Evolutionary conservation across 129 eudicot genomes (phyloP).

Genomic region (Lactuca sativa): DNA sequence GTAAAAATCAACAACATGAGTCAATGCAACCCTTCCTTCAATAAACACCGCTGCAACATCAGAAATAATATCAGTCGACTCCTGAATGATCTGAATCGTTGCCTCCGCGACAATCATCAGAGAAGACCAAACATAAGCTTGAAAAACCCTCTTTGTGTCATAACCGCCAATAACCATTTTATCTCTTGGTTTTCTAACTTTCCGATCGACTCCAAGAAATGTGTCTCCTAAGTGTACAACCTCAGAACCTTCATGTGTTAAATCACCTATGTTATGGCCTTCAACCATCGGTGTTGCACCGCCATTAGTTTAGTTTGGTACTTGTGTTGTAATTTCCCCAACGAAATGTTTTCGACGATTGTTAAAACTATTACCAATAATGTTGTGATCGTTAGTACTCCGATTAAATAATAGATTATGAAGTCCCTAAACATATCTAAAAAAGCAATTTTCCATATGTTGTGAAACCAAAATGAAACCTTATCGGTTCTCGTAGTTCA

Average conservation of each 20-base stretch:
- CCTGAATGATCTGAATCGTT: slow-evolving; percentile 52
- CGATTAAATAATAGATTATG: slow-evolving; percentile 41
- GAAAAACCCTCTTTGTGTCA: slow-evolving; percentile 41
- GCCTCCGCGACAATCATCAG: slow-evolving; percentile 40
- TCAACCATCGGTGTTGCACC: slow-evolving; percentile 49
- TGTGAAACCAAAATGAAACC: slow-evolving; percentile 58
- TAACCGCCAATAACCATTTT: slow-evolving; percentile 32
- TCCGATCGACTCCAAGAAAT: slow-evolving; percentile 41
- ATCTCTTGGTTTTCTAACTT: slow-evolving; percentile 39
- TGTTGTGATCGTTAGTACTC: slow-evolving; percentile 49
- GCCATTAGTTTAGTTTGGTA: slow-evolving; percentile 45
- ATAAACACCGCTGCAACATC: slow-evolving; percentile 47
- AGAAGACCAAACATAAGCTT: slow-evolving; percentile 46
- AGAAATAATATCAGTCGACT: slow-evolving; percentile 47
- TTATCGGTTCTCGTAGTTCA: slow-evolving; percentile 56
- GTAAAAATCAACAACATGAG: slow-evolving; percentile 49
- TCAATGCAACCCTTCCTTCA: slow-evolving; percentile 55
- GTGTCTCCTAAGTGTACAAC: slow-evolving; percentile 61
- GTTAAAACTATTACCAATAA: slow-evolving; percentile 37
- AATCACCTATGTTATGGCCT: slow-evolving; percentile 54
- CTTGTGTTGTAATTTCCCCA: slow-evolving; percentile 53
- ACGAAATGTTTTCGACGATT: slow-evolving; percentile 45
- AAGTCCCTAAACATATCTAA: slow-evolving; percentile 45
- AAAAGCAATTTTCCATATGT: slow-evolving; percentile 50
- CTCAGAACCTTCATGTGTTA: slow-evolving; percentile 57